A percentile compares a stretch with the other conserved stretches of the same genome.
phyloP scores from a whole-genome alignment of 2,329 filamentous ascomycete genomes.

The Beauveria varroae region DNA sequence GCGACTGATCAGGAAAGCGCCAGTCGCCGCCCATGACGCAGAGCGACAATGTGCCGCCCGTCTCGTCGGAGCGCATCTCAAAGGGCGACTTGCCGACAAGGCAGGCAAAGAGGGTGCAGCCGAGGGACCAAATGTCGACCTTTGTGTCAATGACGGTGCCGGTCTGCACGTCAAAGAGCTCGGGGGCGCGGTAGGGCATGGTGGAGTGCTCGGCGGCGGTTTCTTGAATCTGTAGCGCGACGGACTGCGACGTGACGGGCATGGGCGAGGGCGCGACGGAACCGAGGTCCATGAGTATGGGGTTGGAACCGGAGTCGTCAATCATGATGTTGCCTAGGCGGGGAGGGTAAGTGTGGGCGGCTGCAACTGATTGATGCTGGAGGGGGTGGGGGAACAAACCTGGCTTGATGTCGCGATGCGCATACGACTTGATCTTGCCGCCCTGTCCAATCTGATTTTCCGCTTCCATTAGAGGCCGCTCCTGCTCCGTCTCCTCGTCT shows the following conservation, averaged over 20 bases:
- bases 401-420: slow-evolving; percentile 95
- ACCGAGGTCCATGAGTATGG: slow-evolving; percentile 96
- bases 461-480: slow-evolving; percentile 74
- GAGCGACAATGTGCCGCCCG: slow-evolving; percentile 84
- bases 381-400: slow-evolving; percentile 43
- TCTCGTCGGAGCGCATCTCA: slow-evolving; percentile 92
- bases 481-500: slow-evolving; percentile 66
- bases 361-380: neutral
- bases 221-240: slow-evolving; percentile 89
- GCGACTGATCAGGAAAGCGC: slow-evolving; percentile 87
- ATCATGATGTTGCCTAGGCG: slow-evolving; percentile 89
- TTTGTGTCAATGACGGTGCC: slow-evolving; percentile 89
- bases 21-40: slow-evolving; percentile 92
- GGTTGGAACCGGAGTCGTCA: slow-evolving; percentile 76
- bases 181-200: slow-evolving; percentile 96
- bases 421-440: slow-evolving; percentile 70
- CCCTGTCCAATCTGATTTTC: slow-evolving; percentile 61
- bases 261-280: slow-evolving; percentile 83
- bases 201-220: slow-evolving; percentile 93
- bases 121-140: slow-evolving; percentile 95
- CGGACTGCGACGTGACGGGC: slow-evolving; percentile 79
- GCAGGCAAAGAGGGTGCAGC: slow-evolving; percentile 96
- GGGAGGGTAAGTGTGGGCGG: neutral
- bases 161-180: slow-evolving; percentile 96
- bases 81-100: slow-evolving; percentile 95